A percentile compares a stretch with the other conserved stretches of the same genome.
phyloP scores from a whole-genome alignment of 1,284 basidiomycete genomes.

The Heterobasidion irregulare region DNA sequence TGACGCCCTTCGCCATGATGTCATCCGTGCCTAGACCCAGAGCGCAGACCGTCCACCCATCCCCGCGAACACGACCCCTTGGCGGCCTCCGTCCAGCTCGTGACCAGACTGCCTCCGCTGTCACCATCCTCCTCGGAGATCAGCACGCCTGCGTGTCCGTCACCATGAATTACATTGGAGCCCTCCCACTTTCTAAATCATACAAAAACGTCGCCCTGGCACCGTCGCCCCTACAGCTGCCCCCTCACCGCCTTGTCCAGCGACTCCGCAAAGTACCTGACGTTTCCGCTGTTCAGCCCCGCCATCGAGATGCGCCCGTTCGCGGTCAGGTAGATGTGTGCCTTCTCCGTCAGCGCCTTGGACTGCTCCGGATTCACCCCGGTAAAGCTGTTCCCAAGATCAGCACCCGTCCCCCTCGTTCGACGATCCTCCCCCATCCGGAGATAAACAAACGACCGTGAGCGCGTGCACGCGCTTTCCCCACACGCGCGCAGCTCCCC shows the following conservation, averaged over 20 bases:
- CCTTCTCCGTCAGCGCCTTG: constrained; percentile 64
- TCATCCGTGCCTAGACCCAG: neutral
- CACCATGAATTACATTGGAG: neutral
- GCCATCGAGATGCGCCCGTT: constrained; percentile 90
- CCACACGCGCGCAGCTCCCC: no score
- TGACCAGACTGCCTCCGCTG: no score
- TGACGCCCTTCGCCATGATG: neutral
- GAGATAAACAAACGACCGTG: no score
- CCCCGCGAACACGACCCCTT: no score
- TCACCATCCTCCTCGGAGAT: no score
- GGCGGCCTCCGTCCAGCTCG: no score
- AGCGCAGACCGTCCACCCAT: no score
- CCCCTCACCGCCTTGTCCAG: constrained; percentile 69
- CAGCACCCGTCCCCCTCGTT: neutral
- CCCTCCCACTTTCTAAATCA: no score
- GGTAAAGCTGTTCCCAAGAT: constrained; percentile 52
- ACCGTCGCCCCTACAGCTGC: constrained; percentile 2
- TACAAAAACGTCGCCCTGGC: no score
- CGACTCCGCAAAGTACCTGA: constrained; percentile 68
- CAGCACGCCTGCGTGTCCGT: no score
- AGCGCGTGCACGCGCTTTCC: no score
- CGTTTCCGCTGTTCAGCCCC: constrained; percentile 68
- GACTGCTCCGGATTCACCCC: constrained; percentile 67
- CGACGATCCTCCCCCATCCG: no score
- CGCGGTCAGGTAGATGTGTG: constrained; percentile 83